phyloP scores from a whole-genome alignment of 2,329 filamentous ascomycete species.

The Penicillium concentricum region DNA sequence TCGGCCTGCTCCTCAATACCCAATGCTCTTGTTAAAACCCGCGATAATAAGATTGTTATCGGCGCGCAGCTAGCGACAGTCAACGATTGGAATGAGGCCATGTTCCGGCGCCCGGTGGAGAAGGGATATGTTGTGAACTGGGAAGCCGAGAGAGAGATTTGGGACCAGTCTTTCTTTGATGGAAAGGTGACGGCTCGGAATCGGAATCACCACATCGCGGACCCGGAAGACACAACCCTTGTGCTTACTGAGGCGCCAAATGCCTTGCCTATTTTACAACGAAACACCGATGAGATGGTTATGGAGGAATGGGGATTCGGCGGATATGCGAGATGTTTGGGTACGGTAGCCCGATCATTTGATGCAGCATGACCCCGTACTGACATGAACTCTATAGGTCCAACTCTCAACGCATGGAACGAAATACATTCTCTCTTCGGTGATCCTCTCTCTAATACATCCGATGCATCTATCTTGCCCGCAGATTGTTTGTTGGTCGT shows the following conservation, averaged over 20 bases:
- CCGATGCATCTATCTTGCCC: conserved; percentile 49
- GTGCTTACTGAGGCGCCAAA: conserved; percentile 85
- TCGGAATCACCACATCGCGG: conserved; percentile 41
- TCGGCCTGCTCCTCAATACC: conserved; percentile 67
- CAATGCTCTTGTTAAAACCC: conserved; percentile 84
- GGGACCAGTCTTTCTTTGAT: conserved; percentile 85
- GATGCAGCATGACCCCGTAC: not conserved
- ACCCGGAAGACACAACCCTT: conserved; percentile 78
- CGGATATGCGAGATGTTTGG: conserved; percentile 75
- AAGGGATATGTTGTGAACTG: conserved; percentile 95
- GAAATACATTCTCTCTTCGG: conserved; percentile 70
- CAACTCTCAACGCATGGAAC: conserved; percentile 78
- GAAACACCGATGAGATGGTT: conserved; percentile 91
- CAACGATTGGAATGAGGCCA: conserved; percentile 83
- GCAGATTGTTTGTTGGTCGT: conserved; percentile 83
- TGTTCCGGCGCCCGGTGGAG: conserved; percentile 85
- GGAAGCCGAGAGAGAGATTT: conserved; percentile 93
- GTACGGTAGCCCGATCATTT: conserved; percentile 40
- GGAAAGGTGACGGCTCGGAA: conserved; percentile 59
- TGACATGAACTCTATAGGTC: conserved; percentile 48
- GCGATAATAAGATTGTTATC: conserved; percentile 75
- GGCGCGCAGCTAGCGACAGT: conserved; percentile 73
- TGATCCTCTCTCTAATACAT: conserved; percentile 50
- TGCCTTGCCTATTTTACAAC: conserved; percentile 74
- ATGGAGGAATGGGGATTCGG: conserved; percentile 97